Evolutionary conservation across 371 early-diverging fungal genomes (phyloP).

Genomic region (Mortierella sp.): DNA sequence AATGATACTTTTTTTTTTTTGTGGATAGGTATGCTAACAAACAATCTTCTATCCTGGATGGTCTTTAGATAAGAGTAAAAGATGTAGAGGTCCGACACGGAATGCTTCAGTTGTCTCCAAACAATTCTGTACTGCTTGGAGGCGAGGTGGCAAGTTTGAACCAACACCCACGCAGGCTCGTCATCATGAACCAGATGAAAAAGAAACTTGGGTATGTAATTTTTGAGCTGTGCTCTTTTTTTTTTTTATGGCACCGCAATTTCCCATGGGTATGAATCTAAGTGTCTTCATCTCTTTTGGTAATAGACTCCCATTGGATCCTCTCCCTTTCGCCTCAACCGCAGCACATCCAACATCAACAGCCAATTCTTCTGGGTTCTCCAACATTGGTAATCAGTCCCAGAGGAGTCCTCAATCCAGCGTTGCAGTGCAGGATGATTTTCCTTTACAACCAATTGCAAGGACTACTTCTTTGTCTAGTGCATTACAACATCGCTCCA

Average conservation of each 20-base stretch:
- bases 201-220: conserved; percentile 36
- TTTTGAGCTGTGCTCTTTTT: background rate
- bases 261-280: background rate
- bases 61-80: conserved; percentile 27
- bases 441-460: conserved; percentile 4
- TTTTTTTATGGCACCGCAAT: background rate
- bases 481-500: too few relatives aligned
- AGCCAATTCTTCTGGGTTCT: background rate
- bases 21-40: background rate
- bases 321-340: background rate
- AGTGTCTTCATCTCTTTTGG: background rate
- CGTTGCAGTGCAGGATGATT: conserved; percentile 28
- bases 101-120: conserved; percentile 24
- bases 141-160: conserved; percentile 51
- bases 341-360: background rate
- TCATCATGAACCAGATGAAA: conserved; percentile 49
- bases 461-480: too few relatives aligned
- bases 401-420: conserved; percentile 32
- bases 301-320: conserved; percentile 16
- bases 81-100: conserved; percentile 41
- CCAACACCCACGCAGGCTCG: conserved; percentile 34
- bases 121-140: conserved; percentile 30
- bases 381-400: background rate
- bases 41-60: too few relatives aligned
- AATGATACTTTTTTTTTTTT: too few relatives aligned